phyloP scores from a whole-genome alignment of 73 alveolate genomes.

The Loxodes magnus region DNA sequence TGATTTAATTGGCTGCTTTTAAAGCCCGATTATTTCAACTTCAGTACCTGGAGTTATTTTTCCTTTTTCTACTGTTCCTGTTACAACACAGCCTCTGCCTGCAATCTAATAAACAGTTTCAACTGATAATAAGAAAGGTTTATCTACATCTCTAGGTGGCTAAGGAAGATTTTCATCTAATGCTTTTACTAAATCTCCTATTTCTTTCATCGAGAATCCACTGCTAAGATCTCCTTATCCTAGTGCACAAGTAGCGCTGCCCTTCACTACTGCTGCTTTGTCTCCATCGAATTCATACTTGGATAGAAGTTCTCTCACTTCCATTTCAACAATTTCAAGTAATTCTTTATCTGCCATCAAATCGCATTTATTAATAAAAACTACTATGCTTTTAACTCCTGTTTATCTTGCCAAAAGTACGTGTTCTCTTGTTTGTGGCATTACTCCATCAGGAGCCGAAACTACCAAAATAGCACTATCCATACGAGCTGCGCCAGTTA shows the following conservation, averaged over 20 bases:
- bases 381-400: constrained; percentile 71
- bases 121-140: constrained; percentile 60
- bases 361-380: constrained; percentile 69
- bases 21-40: constrained; percentile 77
- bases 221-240: constrained; percentile 49
- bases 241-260: constrained; percentile 67
- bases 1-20: constrained; percentile 59
- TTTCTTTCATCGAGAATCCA: constrained; percentile 12
- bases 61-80: constrained; percentile 94
- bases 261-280: constrained; percentile 44
- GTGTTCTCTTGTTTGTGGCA: constrained; percentile 95
- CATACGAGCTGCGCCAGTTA: constrained; percentile 94
- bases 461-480: constrained; percentile 92
- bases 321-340: constrained; percentile 81
- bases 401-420: constrained; percentile 72
- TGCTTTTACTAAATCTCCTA: constrained; percentile 49
- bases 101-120: constrained; percentile 62
- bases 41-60: constrained; percentile 67
- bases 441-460: constrained; percentile 90
- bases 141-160: constrained; percentile 59
- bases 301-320: constrained; percentile 71
- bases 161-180: constrained; percentile 41
- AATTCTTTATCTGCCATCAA: constrained; percentile 66
- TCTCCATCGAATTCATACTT: constrained; percentile 72
- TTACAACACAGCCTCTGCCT: constrained; percentile 90